Evolutionary conservation across 148 eudicot species (phyloP), one percentile per base, ranked within the genome.

Genomic region (Spergularia bocconei): DNA sequence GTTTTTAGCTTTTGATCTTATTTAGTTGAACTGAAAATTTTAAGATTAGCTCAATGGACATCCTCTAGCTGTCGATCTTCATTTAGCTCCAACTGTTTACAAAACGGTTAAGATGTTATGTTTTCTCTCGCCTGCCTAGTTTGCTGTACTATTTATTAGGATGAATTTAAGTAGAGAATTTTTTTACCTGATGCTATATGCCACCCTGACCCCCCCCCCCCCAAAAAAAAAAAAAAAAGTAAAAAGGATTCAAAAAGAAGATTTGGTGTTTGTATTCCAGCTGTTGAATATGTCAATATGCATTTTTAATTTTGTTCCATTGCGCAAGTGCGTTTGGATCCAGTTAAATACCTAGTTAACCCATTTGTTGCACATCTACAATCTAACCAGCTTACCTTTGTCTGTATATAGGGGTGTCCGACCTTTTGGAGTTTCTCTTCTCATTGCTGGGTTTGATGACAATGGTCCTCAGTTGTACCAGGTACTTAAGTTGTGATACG

Each of bases 381-480:
- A 21, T 53, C 21, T 17, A 44, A 36, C 13, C 17, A 9, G 2
- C 20, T 41, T 25, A 54, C 36, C 56, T 57, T 58, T 15, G 63
- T 71, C 71, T 52, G 21, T 41, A 50, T 78, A 54, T 80, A 95
- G 99, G 79, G 99, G 99, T 73, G 99, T 95, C 55, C 88, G 99
- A 82, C 99, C 99, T 67, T 95, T 95, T 79, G 99, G 97, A 59
- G 97, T 95, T 63, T 92, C 99, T 15, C 91, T 95, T 80, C 84
- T 95, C 81, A 91, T 95, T 84, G 99, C 98, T 82, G 99, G 99
- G 60, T 92, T 63, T 86, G 99, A 92, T 82, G 99, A 95, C 86
- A 95, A 86, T 81, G 99, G 99, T 72, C 99, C 99, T 54, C 99
- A 95, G 75, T 81, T 95, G 69, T 95, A 85, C 82, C 99, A 95